Conservation (phyloP, 768 basidiomycete species). For the Leccinum uliginosum region DNA sequence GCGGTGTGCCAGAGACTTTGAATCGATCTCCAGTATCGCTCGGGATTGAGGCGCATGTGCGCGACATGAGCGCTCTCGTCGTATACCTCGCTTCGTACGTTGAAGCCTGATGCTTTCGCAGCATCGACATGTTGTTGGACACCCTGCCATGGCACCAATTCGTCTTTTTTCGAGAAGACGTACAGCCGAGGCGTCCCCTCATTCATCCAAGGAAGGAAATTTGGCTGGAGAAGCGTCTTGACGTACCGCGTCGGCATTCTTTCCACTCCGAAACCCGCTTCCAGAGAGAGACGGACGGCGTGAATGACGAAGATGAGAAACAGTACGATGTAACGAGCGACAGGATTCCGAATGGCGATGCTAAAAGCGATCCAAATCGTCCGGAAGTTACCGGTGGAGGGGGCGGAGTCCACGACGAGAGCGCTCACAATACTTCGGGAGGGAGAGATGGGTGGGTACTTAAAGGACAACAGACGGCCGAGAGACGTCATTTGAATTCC, state of each 20-base stretch:
- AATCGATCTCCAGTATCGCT: constrained; percentile 26
- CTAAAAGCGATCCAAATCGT: constrained; percentile 21
- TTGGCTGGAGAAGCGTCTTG: constrained; percentile 17
- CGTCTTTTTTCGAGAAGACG: constrained; percentile 32
- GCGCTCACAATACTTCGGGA: constrained; percentile 8
- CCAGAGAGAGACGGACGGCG: constrained; percentile 6
- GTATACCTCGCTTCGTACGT: constrained; percentile 28
- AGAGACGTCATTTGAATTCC: constrained; percentile 18
- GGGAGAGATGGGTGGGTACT: constrained; percentile 9
- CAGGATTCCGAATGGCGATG: constrained; percentile 19
- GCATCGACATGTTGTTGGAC: constrained; percentile 25
- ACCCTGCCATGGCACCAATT: constrained; percentile 25
- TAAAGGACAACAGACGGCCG: constrained; percentile 16
- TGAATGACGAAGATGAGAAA: constrained; percentile 14
- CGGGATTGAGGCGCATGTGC: constrained; percentile 29
- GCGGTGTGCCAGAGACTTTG: constrained; percentile 19
- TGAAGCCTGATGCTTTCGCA: constrained; percentile 22
- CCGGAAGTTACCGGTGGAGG: constrained; percentile 11
- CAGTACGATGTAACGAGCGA: constrained; percentile 11
- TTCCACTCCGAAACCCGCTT: constrained; percentile 17
- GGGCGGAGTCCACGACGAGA: constrained; percentile 24
- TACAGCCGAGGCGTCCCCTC: constrained; percentile 32
- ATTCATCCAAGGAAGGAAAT: constrained; percentile 31
- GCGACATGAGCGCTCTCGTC: constrained; percentile 34
- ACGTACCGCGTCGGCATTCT: constrained; percentile 1